Evolutionary conservation across 495 filamentous ascomycete species (phyloP).

Genomic region (Podospora australis): DNA sequence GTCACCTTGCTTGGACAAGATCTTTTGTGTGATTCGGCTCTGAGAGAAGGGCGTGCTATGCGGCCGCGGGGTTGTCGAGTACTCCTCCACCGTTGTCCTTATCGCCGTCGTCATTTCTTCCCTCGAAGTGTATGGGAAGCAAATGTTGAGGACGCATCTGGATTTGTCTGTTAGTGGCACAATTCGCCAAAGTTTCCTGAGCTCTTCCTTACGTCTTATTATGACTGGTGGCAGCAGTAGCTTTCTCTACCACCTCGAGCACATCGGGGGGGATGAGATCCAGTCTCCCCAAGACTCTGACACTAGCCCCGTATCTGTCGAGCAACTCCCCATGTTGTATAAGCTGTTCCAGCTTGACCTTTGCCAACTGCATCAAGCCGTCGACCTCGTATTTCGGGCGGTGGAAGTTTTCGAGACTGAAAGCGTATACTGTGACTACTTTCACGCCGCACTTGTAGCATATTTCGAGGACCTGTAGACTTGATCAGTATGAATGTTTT

Average conservation of each 20-base stretch:
- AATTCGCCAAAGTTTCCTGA: neutral
- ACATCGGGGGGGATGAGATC: slow-evolving; percentile 80
- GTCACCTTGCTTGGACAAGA: slow-evolving; percentile 52
- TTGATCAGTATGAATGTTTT: no score
- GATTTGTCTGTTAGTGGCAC: neutral
- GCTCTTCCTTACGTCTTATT: slow-evolving; percentile 60
- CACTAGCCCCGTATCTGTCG: slow-evolving; percentile 83
- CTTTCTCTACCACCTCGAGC: slow-evolving; percentile 74
- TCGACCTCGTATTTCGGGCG: slow-evolving; percentile 97
- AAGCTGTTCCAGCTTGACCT: slow-evolving; percentile 84
- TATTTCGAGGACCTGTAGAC: slow-evolving; percentile 93
- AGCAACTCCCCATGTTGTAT: slow-evolving; percentile 88
- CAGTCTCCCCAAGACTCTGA: slow-evolving; percentile 75
- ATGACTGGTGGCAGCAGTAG: slow-evolving; percentile 71
- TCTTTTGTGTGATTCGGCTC: slow-evolving; percentile 76
- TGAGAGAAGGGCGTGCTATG: slow-evolving; percentile 73
- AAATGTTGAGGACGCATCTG: slow-evolving; percentile 84
- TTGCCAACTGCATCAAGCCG: slow-evolving; percentile 95
- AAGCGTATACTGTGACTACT: slow-evolving; percentile 95
- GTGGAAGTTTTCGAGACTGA: slow-evolving; percentile 99
- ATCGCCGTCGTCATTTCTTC: slow-evolving; percentile 96
- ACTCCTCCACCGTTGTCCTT: slow-evolving; percentile 75
- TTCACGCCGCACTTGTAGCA: slow-evolving; percentile 95
- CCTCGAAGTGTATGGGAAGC: slow-evolving; percentile 93
- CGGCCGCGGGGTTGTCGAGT: slow-evolving; percentile 57